phyloP scores from a whole-genome alignment of 805 yeast genomes.

The Metschnikowia matae region DNA sequence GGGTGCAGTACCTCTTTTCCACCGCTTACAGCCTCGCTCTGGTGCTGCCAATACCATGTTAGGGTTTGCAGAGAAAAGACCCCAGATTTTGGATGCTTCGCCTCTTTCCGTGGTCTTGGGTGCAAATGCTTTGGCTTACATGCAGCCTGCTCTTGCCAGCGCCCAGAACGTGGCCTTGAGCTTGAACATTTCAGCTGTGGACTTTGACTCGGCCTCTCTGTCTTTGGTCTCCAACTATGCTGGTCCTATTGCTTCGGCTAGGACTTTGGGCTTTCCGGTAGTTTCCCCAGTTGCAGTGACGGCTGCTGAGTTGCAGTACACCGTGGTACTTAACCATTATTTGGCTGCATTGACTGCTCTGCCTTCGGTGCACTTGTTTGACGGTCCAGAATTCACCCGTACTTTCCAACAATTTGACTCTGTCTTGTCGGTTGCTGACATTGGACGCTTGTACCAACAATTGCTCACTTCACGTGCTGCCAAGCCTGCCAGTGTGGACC shows the following conservation, averaged over 20 bases:
- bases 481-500: conserved; percentile 24
- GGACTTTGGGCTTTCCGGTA: conserved; percentile 60
- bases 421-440: conserved; percentile 40
- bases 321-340: conserved; percentile 60
- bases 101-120: conserved; percentile 53
- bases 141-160: conserved; percentile 54
- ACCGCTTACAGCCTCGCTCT: conserved; percentile 65
- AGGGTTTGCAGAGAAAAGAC: conserved; percentile 49
- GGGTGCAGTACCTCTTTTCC: conserved; percentile 58
- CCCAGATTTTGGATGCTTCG: conserved; percentile 15
- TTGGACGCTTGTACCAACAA: conserved; percentile 36
- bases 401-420: conserved; percentile 45
- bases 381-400: conserved; percentile 65
- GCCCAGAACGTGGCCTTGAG: conserved; percentile 49
- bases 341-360: conserved; percentile 46
- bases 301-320: conserved; percentile 59
- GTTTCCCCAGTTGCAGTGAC: conserved; percentile 56
- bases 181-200: conserved; percentile 73
- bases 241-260: conserved; percentile 57
- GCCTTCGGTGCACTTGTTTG: conserved; percentile 72
- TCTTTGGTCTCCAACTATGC: conserved; percentile 62
- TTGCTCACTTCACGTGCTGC: conserved; percentile 27
- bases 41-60: conserved; percentile 80
- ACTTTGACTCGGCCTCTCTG: conserved; percentile 52
- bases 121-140: conserved; percentile 61